A percentile compares a stretch with the other conserved stretches of the same genome.
Conservation (phyloP, 768 basidiomycete genomes). For the Xerocomellus amylosporus region DNA sequence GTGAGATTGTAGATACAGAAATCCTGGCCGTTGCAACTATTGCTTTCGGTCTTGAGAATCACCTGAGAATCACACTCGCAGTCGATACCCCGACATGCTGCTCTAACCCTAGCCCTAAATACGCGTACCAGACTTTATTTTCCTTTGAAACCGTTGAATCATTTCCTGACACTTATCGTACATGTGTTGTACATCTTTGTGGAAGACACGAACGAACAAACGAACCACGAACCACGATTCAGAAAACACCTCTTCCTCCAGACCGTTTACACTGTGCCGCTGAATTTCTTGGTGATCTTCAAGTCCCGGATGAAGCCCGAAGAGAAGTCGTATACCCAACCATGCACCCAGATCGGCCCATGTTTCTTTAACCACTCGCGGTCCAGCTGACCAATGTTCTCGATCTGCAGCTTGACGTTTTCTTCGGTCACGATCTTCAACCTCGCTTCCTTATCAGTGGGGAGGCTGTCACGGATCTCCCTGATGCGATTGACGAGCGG, state of each 20-base stretch:
- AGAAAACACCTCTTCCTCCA: neutral
- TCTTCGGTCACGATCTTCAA: constrained; percentile 42
- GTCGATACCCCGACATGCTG: too few species aligned
- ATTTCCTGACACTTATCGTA: neutral
- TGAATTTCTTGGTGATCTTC: constrained; percentile 37
- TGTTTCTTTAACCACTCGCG: neutral
- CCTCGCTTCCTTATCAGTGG: constrained; percentile 29
- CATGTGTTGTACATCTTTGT: neutral
- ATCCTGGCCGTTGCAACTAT: too few species aligned
- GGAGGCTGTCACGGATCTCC: constrained; percentile 34
- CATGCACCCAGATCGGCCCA: constrained; percentile 59
- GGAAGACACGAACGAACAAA: neutral
- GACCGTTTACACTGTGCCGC: neutral
- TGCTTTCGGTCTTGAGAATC: too few species aligned
- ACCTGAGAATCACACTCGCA: too few species aligned
- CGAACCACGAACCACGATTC: neutral
- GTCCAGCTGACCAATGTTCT: neutral
- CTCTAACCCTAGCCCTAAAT: too few species aligned
- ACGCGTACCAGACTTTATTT: too few species aligned
- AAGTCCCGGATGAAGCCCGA: constrained; percentile 60
- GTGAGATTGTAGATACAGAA: too few species aligned
- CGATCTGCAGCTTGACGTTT: constrained; percentile 51
- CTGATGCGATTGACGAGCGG: constrained; percentile 58
- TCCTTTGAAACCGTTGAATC: too few species aligned
- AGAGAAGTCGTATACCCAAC: constrained; percentile 68